Evolutionary conservation across 192 early-diverging fungal genomes (phyloP).

Genomic region (Entomortierella lignicola): DNA sequence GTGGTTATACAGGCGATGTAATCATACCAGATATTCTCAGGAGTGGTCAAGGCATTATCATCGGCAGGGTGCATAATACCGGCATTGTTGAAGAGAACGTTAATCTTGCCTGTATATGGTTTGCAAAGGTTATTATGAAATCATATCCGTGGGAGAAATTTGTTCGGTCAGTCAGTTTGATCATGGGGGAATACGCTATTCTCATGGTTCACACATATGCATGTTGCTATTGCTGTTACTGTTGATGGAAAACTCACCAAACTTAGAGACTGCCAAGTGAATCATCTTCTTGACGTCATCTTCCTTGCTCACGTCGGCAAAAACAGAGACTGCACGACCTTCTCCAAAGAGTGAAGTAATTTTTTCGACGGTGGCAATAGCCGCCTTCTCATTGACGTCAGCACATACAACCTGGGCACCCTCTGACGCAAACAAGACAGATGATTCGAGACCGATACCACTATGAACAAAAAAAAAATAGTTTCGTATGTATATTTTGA

Average conservation of each 20-base stretch:
- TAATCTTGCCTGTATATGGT: slow-evolving; percentile 83
- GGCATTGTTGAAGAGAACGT: slow-evolving; percentile 89
- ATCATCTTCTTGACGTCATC: slow-evolving; percentile 75
- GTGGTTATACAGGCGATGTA: too few relatives aligned
- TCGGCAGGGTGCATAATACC: slow-evolving; percentile 87
- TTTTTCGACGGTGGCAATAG: slow-evolving; percentile 61
- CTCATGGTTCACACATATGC: too few relatives aligned
- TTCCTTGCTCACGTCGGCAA: slow-evolving; percentile 81
- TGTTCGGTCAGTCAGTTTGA: slow-evolving; percentile 11
- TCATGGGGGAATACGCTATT: too few relatives aligned
- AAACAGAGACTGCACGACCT: slow-evolving; percentile 67
- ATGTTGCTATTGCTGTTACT: neutral
- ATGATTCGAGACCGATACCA: slow-evolving; percentile 84
- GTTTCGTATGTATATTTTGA: neutral
- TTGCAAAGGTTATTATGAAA: too few relatives aligned
- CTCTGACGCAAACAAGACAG: slow-evolving; percentile 81
- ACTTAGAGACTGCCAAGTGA: slow-evolving; percentile 70
- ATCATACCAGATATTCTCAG: slow-evolving; percentile 82
- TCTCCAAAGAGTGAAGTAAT: slow-evolving; percentile 60
- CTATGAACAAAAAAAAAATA: slow-evolving; percentile 41
- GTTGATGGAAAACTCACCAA: slow-evolving; percentile 60
- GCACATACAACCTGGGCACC: slow-evolving; percentile 80
- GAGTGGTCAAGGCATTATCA: slow-evolving; percentile 81
- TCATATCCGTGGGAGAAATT: neutral
- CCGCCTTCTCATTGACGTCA: slow-evolving; percentile 79